Evolutionary conservation across 1,284 basidiomycete species (phyloP).

Genomic region (Naganishia sp.): DNA sequence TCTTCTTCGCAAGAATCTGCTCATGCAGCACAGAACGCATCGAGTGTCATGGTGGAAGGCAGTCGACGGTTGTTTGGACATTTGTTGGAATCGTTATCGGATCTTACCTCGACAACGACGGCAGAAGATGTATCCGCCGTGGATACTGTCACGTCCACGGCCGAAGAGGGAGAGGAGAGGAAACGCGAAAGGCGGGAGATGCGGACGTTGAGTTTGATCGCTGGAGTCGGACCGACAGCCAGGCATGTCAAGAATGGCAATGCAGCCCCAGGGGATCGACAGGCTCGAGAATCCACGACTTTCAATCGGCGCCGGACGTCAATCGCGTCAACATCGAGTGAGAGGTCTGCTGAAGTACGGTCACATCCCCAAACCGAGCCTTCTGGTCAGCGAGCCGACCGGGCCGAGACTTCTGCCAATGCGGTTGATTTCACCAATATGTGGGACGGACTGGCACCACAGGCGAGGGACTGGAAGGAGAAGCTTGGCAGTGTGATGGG

Average conservation of each 20-base stretch:
- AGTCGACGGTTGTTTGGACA: constrained; percentile 23
- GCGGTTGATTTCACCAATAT: constrained; percentile 21
- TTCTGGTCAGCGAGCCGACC: neutral
- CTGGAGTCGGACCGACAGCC: constrained; percentile 2
- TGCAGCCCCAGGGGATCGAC: too few relatives aligned
- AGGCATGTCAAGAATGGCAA: too few relatives aligned
- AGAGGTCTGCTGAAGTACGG: too few relatives aligned
- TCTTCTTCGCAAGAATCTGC: neutral
- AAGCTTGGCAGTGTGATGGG: constrained; percentile 16
- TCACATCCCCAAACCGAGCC: neutral
- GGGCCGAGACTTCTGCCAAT: neutral
- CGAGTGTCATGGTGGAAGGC: constrained; percentile 15
- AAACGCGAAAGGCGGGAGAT: constrained; percentile 14
- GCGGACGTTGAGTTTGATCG: constrained; percentile 19
- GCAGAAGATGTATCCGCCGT: neutral
- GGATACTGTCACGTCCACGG: neutral
- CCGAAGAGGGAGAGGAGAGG: neutral
- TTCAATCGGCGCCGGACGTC: too few relatives aligned
- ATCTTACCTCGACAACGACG: neutral
- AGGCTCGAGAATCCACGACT: too few relatives aligned
- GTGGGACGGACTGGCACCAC: constrained; percentile 18
- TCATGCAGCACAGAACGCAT: neutral
- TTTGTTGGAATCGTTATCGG: constrained; percentile 20
- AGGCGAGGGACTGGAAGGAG: constrained; percentile 22
- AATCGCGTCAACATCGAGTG: too few relatives aligned